Evolutionary conservation across 495 filamentous ascomycete genomes (phyloP).

Genomic region (Cercophora sp.): DNA sequence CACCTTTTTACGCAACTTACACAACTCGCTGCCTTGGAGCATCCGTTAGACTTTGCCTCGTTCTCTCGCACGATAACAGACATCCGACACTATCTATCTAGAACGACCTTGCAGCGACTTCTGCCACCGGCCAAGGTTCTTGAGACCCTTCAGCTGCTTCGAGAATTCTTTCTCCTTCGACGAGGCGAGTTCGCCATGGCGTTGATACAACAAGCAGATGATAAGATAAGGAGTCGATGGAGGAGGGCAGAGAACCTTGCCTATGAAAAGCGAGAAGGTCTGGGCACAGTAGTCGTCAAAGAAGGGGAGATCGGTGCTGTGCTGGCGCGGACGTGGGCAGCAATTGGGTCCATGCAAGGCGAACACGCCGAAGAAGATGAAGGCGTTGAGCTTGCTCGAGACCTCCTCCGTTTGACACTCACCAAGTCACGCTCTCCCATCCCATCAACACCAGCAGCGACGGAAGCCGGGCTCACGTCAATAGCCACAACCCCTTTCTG

Average conservation of each 20-base stretch:
- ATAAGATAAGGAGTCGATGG: slow-evolving; percentile 60
- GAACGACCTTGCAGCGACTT: slow-evolving; percentile 73
- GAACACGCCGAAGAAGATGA: slow-evolving; percentile 68
- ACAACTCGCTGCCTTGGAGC: slow-evolving; percentile 63
- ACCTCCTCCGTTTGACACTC: slow-evolving; percentile 67
- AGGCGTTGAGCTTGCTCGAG: slow-evolving; percentile 76
- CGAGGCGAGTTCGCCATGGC: slow-evolving; percentile 88
- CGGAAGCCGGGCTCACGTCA: slow-evolving; percentile 19
- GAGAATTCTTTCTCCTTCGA: slow-evolving; percentile 82
- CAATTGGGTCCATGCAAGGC: slow-evolving; percentile 65
- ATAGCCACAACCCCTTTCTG: slow-evolving; percentile 58
- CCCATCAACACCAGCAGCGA: slow-evolving; percentile 19
- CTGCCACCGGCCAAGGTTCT: slow-evolving; percentile 72
- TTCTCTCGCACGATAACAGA: slow-evolving; percentile 67
- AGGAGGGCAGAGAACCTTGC: slow-evolving; percentile 48
- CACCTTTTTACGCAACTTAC: slow-evolving; percentile 66
- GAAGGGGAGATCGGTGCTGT: slow-evolving; percentile 80
- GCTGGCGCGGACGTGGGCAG: slow-evolving; percentile 69
- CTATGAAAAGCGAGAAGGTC: slow-evolving; percentile 47
- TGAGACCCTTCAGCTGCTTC: slow-evolving; percentile 69
- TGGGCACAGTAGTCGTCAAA: slow-evolving; percentile 64
- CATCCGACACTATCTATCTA: slow-evolving; percentile 76
- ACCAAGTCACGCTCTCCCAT: slow-evolving; percentile 38
- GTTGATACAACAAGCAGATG: slow-evolving; percentile 77
- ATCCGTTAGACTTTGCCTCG: slow-evolving; percentile 66